Evolutionary conservation across 768 basidiomycete species (phyloP).

Genomic region (Boletus tylopilopsis): DNA sequence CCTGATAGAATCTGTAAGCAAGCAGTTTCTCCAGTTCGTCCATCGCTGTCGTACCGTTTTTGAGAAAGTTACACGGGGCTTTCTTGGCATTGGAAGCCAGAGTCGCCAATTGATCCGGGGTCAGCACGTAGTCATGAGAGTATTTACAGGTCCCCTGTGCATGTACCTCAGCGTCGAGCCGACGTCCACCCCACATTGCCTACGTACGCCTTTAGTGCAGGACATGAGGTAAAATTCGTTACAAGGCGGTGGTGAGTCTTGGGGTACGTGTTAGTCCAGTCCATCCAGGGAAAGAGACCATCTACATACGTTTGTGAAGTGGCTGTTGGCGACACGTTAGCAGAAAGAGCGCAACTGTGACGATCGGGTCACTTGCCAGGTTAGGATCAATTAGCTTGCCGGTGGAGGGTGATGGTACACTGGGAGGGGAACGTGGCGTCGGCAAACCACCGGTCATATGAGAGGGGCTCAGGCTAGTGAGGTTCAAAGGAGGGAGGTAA

Average conservation of each 20-base stretch:
- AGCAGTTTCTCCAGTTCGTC: neutral
- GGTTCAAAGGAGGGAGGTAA: conserved; percentile 45
- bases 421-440: conserved; percentile 60
- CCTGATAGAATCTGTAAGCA: conserved; percentile 37
- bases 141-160: conserved; percentile 70
- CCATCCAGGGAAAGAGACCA: neutral
- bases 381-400: conserved; percentile 55
- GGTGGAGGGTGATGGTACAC: conserved; percentile 24
- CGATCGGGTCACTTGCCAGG: conserved; percentile 42
- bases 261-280: conserved; percentile 4
- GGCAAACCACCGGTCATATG: conserved; percentile 58
- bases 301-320: conserved; percentile 67
- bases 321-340: conserved; percentile 44
- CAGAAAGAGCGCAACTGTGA: neutral
- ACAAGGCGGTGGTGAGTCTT: conserved; percentile 81
- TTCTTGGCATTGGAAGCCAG: conserved; percentile 78
- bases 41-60: conserved; percentile 52
- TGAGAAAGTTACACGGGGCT: conserved; percentile 81
- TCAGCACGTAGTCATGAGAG: conserved; percentile 75
- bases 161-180: conserved; percentile 13
- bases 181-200: neutral
- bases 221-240: conserved; percentile 82
- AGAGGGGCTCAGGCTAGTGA: conserved; percentile 38
- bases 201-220: conserved; percentile 71
- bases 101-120: conserved; percentile 66